Evolutionary conservation across 306 rosid species (phyloP), one percentile per base, ranked within the genome.

Genomic region (Cucurbita moschata): DNA sequence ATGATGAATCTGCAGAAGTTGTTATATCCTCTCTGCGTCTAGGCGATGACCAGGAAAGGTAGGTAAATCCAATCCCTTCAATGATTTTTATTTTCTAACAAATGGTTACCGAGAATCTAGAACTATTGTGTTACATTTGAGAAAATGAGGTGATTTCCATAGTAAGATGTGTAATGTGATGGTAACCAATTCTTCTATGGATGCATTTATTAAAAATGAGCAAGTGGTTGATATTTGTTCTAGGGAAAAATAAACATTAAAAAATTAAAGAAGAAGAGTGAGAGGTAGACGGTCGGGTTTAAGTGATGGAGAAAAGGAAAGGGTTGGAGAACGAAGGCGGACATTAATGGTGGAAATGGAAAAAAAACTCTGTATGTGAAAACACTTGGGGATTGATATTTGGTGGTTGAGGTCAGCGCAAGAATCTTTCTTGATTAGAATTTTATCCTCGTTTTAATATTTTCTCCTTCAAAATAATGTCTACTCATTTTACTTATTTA

Each of bases 1-100:
- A 95, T 81, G 99, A 95, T 84, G 99, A 91, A 85, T 95, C 99
- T 82, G 99, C 99, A 30, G 99, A 95, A 84, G 97, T 95, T 53
- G 97, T 91, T 65, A 89, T 91, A 69, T 91, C 99, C 76, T 95
- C 99, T 58, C 79, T 95, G 82, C 97, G 96, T 66, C 77, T 91
- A 83, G 97, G 97, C 66, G 99, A 95, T 84, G 99, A 89, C 80
- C 99, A 89, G 78, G 97, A 95, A 77, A 88, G 97, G 99, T 89
- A 79, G 72, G 78, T 79, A 57, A 55, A 78, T 59, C 57, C 58
- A 42, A 77, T 59, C 56, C 43, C 61, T 53, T 70, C 62, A 42
- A 42, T 5, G 75, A 10, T 53, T 55, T 72, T 54, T 40, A n/a
- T 39, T 54, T 42, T 52, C 3, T 19, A 42, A 38, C 65, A 18